Evolutionary conservation across 176 grass and related monocot genomes (phyloP), one percentile per base, ranked within the genome.

Genomic region (Triticum monococcum): DNA sequence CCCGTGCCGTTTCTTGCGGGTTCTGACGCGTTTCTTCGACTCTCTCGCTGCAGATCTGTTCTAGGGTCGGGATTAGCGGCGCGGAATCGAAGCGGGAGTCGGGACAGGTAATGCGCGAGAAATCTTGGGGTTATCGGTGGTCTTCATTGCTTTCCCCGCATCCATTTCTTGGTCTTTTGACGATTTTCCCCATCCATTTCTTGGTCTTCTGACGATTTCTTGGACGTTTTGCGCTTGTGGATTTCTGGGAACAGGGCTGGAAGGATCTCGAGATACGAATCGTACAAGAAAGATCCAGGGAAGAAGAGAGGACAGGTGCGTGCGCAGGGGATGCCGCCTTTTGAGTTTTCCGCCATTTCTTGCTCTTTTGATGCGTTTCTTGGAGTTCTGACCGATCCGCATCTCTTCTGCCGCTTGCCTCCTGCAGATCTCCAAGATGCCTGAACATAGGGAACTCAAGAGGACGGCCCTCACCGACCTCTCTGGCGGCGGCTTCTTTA

Each of bases 401-500:
- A 18, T 65, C 76, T 38, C 40, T 0, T 80, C 46, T 10, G 62
- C n/a, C 45, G 26, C 9, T 8, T 63, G 37, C 13, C 18, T 38
- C 62, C 28, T 81, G 76, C 81, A 91, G 81, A 81, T 67, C 38
- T 38, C 68, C 3, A 71, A 80, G 87, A 89, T 92, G 91, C 72
- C 87, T 61, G 89, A 93, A 57, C 76, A 60, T 52, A 82, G 84
- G 88, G 94, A 80, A 59, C 45, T 67, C 68, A 81, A 77, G 66
- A 54, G 89, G 54, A 37, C 24, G 5, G 67, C 75, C 18, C 75
- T 79, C 12, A 61, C 38, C 24, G 80, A 92, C 61, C 69, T 84
- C 84, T 84, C 62, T 0, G 69, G 68, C 3, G 91, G 91, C 14
- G 87, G 94, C 3, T 96, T 91, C 87, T 93, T 96, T 33, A 93